Evolutionary conservation across 805 yeast genomes (phyloP).

Genomic region (Grigorovia jiainica): DNA sequence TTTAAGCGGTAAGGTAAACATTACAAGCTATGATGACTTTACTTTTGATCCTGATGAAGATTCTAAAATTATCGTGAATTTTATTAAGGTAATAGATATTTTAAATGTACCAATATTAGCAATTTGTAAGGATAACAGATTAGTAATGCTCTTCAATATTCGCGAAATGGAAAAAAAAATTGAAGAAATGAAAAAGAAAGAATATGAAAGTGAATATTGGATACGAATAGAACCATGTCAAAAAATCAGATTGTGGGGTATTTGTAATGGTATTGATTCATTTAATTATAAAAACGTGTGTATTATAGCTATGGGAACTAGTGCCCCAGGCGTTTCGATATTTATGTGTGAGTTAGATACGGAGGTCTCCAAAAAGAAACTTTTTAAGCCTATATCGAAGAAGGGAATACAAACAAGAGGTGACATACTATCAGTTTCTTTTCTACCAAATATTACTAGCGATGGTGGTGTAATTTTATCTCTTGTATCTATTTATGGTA

Average conservation of each 20-base stretch:
- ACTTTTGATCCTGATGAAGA: too few relatives aligned
- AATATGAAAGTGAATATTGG: constrained; percentile 6
- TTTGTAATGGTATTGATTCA: constrained; percentile 19
- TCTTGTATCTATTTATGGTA: constrained; percentile 16
- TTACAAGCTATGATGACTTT: too few relatives aligned
- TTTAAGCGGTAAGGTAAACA: too few relatives aligned
- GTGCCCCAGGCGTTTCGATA: constrained; percentile 14
- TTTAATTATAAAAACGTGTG: constrained; percentile 1
- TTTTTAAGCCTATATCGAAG: not conserved
- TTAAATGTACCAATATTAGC: constrained; percentile 22
- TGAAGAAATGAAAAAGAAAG: not conserved
- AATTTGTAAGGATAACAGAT: constrained; percentile 49
- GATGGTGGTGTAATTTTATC: constrained; percentile 10
- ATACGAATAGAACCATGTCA: too few relatives aligned
- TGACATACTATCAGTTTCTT: constrained; percentile 15
- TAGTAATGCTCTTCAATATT: constrained; percentile 29
- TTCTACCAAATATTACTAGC: constrained; percentile 7
- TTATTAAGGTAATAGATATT: not conserved
- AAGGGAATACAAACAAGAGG: constrained; percentile 4
- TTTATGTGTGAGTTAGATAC: constrained; percentile 5
- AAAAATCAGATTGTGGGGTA: too few relatives aligned
- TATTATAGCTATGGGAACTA: constrained; percentile 17
- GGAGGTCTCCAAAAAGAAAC: not conserved
- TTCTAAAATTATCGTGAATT: not conserved
- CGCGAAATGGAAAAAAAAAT: constrained; percentile 18